Percentiles rank a stretch among this genome's conserved stretches.
phyloP scores from a whole-genome alignment of 495 filamentous ascomycete genomes.

The Neurospora africana region DNA sequence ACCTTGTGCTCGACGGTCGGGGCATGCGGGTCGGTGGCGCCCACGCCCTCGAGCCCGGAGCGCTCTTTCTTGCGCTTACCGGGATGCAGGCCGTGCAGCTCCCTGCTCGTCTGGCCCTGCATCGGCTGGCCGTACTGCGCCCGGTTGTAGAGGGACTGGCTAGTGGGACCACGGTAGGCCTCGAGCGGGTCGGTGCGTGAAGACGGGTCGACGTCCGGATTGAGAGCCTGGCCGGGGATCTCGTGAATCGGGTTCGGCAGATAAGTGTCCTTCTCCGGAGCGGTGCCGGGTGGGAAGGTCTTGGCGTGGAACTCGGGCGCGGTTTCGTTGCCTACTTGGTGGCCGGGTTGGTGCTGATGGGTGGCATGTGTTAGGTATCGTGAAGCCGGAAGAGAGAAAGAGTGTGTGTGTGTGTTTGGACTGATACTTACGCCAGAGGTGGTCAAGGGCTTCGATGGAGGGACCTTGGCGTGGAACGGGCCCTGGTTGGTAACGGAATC shows the following conservation, averaged over 20 bases:
- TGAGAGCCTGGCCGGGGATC: slow-evolving; percentile 39
- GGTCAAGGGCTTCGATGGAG: slow-evolving; percentile 40
- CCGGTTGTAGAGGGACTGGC: slow-evolving; percentile 48
- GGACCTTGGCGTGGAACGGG: slow-evolving; percentile 43
- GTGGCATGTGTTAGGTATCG: not conserved
- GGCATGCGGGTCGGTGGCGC: slow-evolving; percentile 21
- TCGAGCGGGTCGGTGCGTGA: slow-evolving; percentile 34
- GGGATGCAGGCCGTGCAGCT: slow-evolving; percentile 42
- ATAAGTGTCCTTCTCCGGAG: slow-evolving; percentile 52
- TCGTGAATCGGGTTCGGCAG: slow-evolving; percentile 10
- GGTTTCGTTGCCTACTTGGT: slow-evolving; percentile 47
- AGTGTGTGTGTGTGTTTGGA: not conserved
- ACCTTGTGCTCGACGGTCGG: slow-evolving; percentile 25
- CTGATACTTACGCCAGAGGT: slow-evolving; percentile 42
- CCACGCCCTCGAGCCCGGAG: slow-evolving; percentile 44
- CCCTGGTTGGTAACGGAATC: slow-evolving; percentile 46
- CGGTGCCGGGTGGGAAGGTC: slow-evolving; percentile 52
- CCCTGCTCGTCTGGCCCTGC: slow-evolving; percentile 48
- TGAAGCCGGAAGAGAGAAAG: too few species aligned
- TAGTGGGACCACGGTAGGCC: slow-evolving; percentile 54
- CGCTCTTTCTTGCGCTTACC: slow-evolving; percentile 41
- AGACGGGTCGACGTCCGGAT: slow-evolving; percentile 15
- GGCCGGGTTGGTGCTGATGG: slow-evolving; percentile 55
- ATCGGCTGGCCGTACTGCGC: slow-evolving; percentile 49
- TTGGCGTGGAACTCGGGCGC: slow-evolving; percentile 53